Evolutionary conservation across 495 filamentous ascomycete genomes (phyloP), one percentile per base, ranked within the genome.

Genomic region (Darksidea phi): DNA sequence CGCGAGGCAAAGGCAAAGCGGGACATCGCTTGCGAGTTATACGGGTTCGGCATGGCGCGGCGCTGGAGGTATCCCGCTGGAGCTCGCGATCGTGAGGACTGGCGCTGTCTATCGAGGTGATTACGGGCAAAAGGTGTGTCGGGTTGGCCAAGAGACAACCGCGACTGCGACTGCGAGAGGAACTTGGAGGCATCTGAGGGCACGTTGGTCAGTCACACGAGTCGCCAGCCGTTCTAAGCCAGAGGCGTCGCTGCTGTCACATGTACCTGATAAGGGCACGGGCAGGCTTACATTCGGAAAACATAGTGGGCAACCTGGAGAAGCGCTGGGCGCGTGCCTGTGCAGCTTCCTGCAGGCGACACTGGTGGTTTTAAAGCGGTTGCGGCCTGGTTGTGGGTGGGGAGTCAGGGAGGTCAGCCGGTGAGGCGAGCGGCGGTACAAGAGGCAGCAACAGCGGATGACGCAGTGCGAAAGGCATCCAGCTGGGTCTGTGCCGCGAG

Each of bases 81-180:
- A 18, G 75, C 69, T 45, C 60, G 80, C 76, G 64, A 73, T 55
- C 82, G 77, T 36, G 76, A 76, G 13, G 67, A 71, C 73, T 51
- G 67, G 74, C 43, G 67, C 13, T 73, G 75, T 32, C 78, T 76
- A 52, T 79, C 79, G 66, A 77, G 71, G 32, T 77, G 79, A 57
- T 77, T 79, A 64, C 77, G 73, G 72, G 57, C 61, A 80, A 82
- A 55, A 47, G 67, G 59, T 38, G 46, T 52, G 48, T 88, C 86
- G 21, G 82, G 79, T 63, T 85, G 84, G 51, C 78, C 74, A 73
- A 87, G 78, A 76, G 84, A 87, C 59, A 90, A 76, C 51, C 91
- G 86, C 34, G 94, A 95, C 77, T 97, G 92, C 54, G 94, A 97
- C 82, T 98, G 94, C 49, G 94, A 91, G 62, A 98, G 86, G 72